Conservation (phyloP, 495 filamentous ascomycete species). For the Penicillium salamii region DNA sequence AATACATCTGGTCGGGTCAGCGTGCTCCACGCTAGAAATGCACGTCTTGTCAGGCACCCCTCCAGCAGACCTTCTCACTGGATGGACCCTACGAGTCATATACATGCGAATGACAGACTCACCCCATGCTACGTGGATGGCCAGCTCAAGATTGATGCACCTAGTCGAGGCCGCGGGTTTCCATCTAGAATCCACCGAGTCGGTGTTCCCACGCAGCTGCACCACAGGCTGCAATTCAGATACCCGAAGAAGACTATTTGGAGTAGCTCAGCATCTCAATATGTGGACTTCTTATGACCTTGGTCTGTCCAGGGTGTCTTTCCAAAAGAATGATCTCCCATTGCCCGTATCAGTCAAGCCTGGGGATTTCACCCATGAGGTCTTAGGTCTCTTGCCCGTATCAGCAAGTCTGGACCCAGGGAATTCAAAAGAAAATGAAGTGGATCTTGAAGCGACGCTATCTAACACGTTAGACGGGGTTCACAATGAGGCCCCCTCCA, state of each 20-base stretch:
- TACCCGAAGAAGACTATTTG: constrained; percentile 33
- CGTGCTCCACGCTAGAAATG: constrained; percentile 34
- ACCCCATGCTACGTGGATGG: constrained; percentile 49
- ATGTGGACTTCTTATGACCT: constrained; percentile 50
- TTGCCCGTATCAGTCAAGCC: constrained; percentile 11
- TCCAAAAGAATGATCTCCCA: constrained; percentile 28
- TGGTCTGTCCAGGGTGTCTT: constrained; percentile 42
- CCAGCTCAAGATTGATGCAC: constrained; percentile 50
- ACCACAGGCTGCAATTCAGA: constrained; percentile 24
- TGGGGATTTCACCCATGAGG: constrained; percentile 34
- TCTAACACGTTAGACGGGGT: constrained; percentile 20
- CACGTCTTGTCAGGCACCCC: constrained; percentile 18
- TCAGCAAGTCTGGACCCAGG: constrained; percentile 37
- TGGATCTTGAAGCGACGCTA: constrained; percentile 28
- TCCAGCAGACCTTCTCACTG: constrained; percentile 34
- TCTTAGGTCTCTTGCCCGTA: constrained; percentile 36
- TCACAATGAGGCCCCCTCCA: constrained; percentile 35
- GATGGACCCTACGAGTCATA: constrained; percentile 42
- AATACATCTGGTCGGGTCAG: constrained; percentile 33
- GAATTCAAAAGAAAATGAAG: constrained; percentile 18
- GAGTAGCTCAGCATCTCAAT: constrained; percentile 44
- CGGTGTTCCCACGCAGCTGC: constrained; percentile 11
- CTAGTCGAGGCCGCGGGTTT: constrained; percentile 49
- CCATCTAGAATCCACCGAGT: constrained; percentile 31
- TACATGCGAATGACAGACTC: constrained; percentile 48